These are phyloP conservation scores for Penicillium sclerotiorum DNA, from an alignment of 2,329 filamentous ascomycete species.

Conservation along the genomic window DNA sequence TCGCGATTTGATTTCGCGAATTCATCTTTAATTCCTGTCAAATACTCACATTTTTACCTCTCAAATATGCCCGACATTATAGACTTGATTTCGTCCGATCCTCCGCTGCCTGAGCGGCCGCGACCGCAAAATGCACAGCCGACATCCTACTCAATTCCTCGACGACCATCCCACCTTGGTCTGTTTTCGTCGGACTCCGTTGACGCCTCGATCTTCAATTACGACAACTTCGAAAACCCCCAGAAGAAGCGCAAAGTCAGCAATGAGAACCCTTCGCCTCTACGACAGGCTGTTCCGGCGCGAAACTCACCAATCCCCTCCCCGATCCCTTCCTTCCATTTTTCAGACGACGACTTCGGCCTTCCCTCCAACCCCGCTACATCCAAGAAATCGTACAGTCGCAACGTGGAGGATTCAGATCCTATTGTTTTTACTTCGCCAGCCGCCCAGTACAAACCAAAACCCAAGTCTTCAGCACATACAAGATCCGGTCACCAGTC, in stretches of 20 bases:
- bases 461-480: constrained; percentile 5
- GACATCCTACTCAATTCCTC: constrained; percentile 6
- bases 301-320: not conserved
- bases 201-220: constrained; percentile 29
- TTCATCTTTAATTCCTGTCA: not conserved
- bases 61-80: constrained; percentile 44
- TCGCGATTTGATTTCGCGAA: constrained; percentile 19
- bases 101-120: constrained; percentile 24
- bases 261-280: constrained; percentile 18
- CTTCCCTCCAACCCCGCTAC: constrained; percentile 16
- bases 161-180: constrained; percentile 14
- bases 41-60: not conserved
- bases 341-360: constrained; percentile 34
- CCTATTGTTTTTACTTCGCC: constrained; percentile 49
- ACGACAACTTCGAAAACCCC: constrained; percentile 31
- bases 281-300: constrained; percentile 3
- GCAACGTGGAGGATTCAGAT: constrained; percentile 37
- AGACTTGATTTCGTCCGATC: constrained; percentile 40
- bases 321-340: constrained; percentile 23
- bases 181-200: constrained; percentile 32
- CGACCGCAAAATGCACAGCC: constrained; percentile 13
- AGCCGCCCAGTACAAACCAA: constrained; percentile 17
- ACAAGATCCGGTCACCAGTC: not conserved
- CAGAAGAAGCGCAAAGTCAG: constrained; percentile 36
- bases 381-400: constrained; percentile 2